Conservation (phyloP, 148 eudicot genomes). For the Cornus kousa region DNA sequence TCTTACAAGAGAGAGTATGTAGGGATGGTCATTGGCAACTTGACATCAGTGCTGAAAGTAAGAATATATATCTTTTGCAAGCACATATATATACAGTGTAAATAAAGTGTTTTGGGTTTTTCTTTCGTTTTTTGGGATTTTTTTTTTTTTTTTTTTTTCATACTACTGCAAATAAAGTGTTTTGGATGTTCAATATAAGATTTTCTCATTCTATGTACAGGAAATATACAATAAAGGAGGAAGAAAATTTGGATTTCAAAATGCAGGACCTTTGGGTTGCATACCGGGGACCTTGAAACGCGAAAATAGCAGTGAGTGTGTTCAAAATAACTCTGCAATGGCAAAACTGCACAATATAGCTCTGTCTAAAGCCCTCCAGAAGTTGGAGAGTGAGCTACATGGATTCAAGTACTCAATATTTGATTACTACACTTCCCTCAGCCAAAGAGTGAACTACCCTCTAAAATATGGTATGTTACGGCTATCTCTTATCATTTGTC, state of each 20-base stretch:
- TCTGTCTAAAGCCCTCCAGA: background rate
- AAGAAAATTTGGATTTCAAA: constrained; percentile 38
- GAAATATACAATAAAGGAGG: constrained; percentile 23
- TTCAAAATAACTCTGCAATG: background rate
- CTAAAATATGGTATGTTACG: background rate
- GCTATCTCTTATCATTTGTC: background rate
- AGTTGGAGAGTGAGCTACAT: constrained; percentile 16
- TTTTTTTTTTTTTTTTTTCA: no score
- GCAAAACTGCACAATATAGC: constrained; percentile 28
- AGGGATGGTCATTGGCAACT: constrained; percentile 34
- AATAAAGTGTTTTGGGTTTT: no score
- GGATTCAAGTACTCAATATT: constrained; percentile 35
- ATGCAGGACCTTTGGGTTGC: constrained; percentile 40
- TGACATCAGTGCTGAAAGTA: constrained; percentile 35
- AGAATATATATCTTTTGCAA: background rate
- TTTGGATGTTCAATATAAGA: no score
- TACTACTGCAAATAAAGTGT: no score
- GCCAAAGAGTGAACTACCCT: no score
- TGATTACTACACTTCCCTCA: constrained; percentile 18
- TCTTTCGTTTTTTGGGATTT: no score
- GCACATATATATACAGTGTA: no score
- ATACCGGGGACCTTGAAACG: constrained; percentile 24
- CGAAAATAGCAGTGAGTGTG: background rate
- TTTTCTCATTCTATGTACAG: no score
- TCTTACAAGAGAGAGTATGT: constrained; percentile 15